Base-by-base conservation (phyloP, 495 filamentous ascomycete genomes). In the Xylaria cubensis region DNA sequence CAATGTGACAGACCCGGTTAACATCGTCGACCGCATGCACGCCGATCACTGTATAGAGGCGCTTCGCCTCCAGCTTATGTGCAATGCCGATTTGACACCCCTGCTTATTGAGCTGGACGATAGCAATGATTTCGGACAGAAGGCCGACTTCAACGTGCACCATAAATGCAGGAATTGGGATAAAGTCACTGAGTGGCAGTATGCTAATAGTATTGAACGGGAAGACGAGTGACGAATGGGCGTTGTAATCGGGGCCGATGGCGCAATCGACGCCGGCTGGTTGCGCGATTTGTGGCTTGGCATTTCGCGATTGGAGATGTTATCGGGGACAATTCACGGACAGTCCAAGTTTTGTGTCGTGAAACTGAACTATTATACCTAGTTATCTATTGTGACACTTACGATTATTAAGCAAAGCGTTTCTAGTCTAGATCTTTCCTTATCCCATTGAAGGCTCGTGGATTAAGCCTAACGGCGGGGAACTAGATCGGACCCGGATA, bases 11-110 rank as follows among this genome's bases (percentile, higher is more conserved):
- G 39, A 46, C 21, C 39, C 24, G 8, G 39, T 32, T 26, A 36
- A 12, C 21, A 34, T 72, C 4, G 67, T 29, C 13, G 68, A 71
- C 48, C 71, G 73, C 24, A 72, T 68, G 56, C 77, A 79, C 29
- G 70, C 77, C 4, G 77, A 79, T 42, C 77, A 78, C 62, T 79
- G 77, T 53, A 79, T 79, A 21, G 77, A 79, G 76, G 72, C 71
- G 17, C 36, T 79, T 6, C 59, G 77, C 2, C 29, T 77, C 2
- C 56, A 69, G 42, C 59, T 78, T 41, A 78, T 79, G 76, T 79
- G 77, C 71, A 41, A 55, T 44, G 74, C 50, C 2, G 77, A 79
- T 55, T 48, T 73, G 34, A 79, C 77, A n/a, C 77, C 76, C 4
- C 7, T 69, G 39, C 42, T 79, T 21, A 59, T 78, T 17, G 24